phyloP scores from a whole-genome alignment of 805 yeast species.

The Starmerella geochares region DNA sequence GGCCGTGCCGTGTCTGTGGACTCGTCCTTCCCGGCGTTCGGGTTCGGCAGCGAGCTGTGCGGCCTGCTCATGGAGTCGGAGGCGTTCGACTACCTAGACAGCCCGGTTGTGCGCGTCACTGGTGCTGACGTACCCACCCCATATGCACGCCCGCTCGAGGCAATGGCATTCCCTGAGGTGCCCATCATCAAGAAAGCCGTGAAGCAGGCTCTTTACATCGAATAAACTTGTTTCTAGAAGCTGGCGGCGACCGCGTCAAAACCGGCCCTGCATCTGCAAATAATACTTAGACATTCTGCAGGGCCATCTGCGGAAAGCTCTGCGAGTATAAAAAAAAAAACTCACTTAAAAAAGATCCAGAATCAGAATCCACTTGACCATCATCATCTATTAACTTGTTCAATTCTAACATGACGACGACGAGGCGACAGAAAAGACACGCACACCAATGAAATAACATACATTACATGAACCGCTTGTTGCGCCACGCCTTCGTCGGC shows the following conservation, averaged over 20 bases:
- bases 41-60: conserved; percentile 96
- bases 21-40: conserved; percentile 95
- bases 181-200: conserved; percentile 74
- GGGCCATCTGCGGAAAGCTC: not conserved
- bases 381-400: no score
- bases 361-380: not conserved
- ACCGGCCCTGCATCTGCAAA: conserved; percentile 2
- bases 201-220: conserved; percentile 35
- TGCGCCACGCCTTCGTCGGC: conserved; percentile 61
- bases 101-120: conserved; percentile 96
- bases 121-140: conserved; percentile 99
- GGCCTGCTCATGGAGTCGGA: conserved; percentile 98
- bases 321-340: not conserved
- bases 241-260: not conserved
- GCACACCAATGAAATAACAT: not conserved
- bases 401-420: no score
- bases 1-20: conserved; percentile 93
- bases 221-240: conserved; percentile 21
- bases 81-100: conserved; percentile 95
- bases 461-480: conserved; percentile 1
- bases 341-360: no score
- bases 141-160: conserved; percentile 90
- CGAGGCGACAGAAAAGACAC: no score
- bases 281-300: conserved; percentile 5
- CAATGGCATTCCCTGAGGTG: conserved; percentile 96